Conservation (phyloP, 176 grass and related monocot genomes). For the Cenchrus purpureus region DNA sequence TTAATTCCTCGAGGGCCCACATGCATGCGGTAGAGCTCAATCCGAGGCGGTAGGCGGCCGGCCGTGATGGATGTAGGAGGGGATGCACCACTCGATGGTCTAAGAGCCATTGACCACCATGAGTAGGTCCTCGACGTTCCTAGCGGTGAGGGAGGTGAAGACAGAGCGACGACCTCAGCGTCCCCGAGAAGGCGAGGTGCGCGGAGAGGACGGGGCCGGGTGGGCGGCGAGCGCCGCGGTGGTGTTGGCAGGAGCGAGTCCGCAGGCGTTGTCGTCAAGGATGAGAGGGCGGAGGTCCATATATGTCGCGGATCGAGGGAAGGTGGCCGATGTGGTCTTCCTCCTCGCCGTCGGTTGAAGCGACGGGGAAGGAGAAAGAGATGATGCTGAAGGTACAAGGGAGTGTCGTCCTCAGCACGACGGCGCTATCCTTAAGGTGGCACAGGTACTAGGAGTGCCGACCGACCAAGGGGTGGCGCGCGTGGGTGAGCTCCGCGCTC, state of each 20-base stretch:
- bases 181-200: constrained; percentile 33
- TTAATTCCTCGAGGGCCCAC: too few species aligned
- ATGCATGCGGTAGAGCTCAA: constrained; percentile 38
- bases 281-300: constrained; percentile 36
- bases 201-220: constrained; percentile 42
- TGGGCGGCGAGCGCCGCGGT: constrained; percentile 35
- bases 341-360: neutral
- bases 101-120: constrained; percentile 40
- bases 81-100: constrained; percentile 27
- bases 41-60: constrained; percentile 33
- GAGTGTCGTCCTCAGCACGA: too few species aligned
- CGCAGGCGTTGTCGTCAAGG: constrained; percentile 36
- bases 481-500: too few species aligned
- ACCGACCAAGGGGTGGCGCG: too few species aligned
- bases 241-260: constrained; percentile 7
- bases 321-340: constrained; percentile 47
- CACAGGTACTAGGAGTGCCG: too few species aligned
- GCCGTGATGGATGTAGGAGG: constrained; percentile 22
- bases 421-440: too few species aligned
- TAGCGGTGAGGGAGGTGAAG: constrained; percentile 40
- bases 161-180: constrained; percentile 24
- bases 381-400: neutral
- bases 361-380: neutral
- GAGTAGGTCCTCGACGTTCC: constrained; percentile 35
- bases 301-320: constrained; percentile 42